Evolutionary conservation across 441 rosid genomes (phyloP), one percentile per base, ranked within the genome.

Genomic region (Populus hybrid): DNA sequence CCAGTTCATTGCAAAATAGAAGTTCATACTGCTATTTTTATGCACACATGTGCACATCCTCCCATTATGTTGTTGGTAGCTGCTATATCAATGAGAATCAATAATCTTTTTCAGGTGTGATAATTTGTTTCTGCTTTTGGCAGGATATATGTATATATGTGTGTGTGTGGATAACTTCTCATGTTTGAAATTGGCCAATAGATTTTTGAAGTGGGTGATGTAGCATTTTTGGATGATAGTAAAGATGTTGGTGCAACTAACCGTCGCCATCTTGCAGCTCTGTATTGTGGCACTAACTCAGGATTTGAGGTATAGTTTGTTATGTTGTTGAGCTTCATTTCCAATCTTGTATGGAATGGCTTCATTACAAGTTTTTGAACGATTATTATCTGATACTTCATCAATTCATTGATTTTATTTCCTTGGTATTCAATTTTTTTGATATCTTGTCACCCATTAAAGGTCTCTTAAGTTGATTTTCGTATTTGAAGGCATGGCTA

Each of bases 121-220:
- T 7, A 69, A n/a, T 8, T 32, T 24, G 42, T 68, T 50, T 19
- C 50, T 69, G 32, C 19, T 30, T 21, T 32, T 32, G 3, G 9
- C 24, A 34, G 10, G 19, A 4, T 30, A n/a, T 7, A 6, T 34
- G 21, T 7, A 8, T 36, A 8, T 9, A 8, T 40, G 24, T 65
- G 53, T 36, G 50, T 78, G 26, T 79, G 66, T 40, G 70, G 35
- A 21, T 61, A 26, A 38, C 69, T 69, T 72, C 36, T 3, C 46
- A 36, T 72, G 18, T 75, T 23, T 70, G n/a, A 57, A 46, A 70
- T 69, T 79, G 67, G 64, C 18, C 77, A 78, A 72, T 75, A 96
- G 98, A 91, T 94, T 73, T 96, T 81, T 82, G 98, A 94, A 87
- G 88, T 96, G 76, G 94, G 98, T 78, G 96, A 91, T 78, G 72